Conservation (phyloP, 2,329 filamentous ascomycete genomes). For the Drechslerella coelobrocha region DNA sequence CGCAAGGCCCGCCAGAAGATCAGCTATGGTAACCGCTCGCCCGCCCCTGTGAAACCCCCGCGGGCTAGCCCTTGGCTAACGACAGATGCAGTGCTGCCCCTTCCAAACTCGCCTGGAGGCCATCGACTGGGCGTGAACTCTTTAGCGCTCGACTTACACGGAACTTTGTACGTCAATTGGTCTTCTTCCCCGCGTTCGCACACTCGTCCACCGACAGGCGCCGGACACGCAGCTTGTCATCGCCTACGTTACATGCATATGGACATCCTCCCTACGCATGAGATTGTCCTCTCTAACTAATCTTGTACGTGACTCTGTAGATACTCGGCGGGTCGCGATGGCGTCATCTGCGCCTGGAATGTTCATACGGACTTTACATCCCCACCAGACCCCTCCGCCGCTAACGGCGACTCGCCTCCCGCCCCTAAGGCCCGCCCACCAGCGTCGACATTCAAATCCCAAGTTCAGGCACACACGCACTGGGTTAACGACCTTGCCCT, state of each 20-base stretch:
- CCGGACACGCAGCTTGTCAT: neutral
- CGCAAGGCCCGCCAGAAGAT: slow-evolving; percentile 74
- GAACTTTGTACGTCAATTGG: slow-evolving; percentile 74
- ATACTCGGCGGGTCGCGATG: slow-evolving; percentile 94
- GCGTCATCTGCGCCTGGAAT: slow-evolving; percentile 95
- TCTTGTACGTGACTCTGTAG: slow-evolving; percentile 62
- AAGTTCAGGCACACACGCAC: slow-evolving; percentile 81
- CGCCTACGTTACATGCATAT: slow-evolving; percentile 34
- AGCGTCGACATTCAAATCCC: slow-evolving; percentile 67
- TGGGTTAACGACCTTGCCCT: slow-evolving; percentile 95
- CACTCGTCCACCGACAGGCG: neutral
- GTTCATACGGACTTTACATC: slow-evolving; percentile 72
- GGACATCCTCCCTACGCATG: neutral
- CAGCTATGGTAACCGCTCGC: slow-evolving; percentile 67
- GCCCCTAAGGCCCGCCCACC: slow-evolving; percentile 56
- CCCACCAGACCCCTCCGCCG: slow-evolving; percentile 54
- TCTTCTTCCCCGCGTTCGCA: slow-evolving; percentile 1
- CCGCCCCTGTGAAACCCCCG: slow-evolving; percentile 28
- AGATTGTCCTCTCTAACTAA: slow-evolving; percentile 30
- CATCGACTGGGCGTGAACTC: slow-evolving; percentile 95
- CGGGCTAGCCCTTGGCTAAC: slow-evolving; percentile 27
- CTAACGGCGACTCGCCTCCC: slow-evolving; percentile 29
- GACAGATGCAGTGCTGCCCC: slow-evolving; percentile 68
- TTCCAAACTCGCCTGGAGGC: slow-evolving; percentile 76
- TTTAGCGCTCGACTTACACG: slow-evolving; percentile 84